phyloP scores from a whole-genome alignment of 1,284 basidiomycete species.

The Schizophyllum commune region DNA sequence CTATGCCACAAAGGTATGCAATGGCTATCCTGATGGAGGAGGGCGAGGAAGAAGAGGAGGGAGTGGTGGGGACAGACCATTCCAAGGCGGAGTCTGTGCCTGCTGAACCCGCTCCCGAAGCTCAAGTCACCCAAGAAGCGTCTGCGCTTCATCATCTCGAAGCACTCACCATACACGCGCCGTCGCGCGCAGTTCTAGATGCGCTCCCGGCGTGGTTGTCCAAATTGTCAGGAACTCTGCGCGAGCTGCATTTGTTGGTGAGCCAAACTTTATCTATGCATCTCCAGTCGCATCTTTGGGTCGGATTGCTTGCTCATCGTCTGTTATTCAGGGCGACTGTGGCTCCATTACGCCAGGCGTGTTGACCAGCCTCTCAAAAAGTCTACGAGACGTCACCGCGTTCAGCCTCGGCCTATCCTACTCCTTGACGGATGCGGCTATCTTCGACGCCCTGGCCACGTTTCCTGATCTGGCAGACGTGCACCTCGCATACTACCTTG shows the following conservation, averaged over 20 bases:
- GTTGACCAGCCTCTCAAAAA: slow-evolving; percentile 3
- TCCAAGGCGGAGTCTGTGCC: not conserved
- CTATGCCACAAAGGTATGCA: not conserved
- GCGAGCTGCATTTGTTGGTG: slow-evolving; percentile 9
- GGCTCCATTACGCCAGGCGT: slow-evolving; percentile 10
- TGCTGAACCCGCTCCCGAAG: no score
- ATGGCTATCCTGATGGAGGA: not conserved
- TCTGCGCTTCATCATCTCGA: not conserved
- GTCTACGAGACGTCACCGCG: slow-evolving; percentile 1
- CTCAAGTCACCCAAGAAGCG: no score
- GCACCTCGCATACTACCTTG: slow-evolving; percentile 1
- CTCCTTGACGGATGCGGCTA: slow-evolving; percentile 7
- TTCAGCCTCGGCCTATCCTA: slow-evolving; percentile 8
- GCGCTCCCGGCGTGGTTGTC: slow-evolving; percentile 6
- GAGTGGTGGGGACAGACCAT: not conserved
- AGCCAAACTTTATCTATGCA: not conserved
- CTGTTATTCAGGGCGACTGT: slow-evolving; percentile 4
- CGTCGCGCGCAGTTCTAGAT: slow-evolving; percentile 5
- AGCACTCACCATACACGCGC: slow-evolving; percentile 4
- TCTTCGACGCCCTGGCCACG: slow-evolving; percentile 3
- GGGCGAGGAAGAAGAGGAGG: not conserved
- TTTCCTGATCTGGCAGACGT: slow-evolving; percentile 3
- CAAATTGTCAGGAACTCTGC: not conserved
- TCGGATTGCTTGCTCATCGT: not conserved
- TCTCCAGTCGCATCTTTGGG: not conserved